Evolutionary conservation across 169 alveolate species (phyloP).

Genomic region (Babesia divergens): DNA sequence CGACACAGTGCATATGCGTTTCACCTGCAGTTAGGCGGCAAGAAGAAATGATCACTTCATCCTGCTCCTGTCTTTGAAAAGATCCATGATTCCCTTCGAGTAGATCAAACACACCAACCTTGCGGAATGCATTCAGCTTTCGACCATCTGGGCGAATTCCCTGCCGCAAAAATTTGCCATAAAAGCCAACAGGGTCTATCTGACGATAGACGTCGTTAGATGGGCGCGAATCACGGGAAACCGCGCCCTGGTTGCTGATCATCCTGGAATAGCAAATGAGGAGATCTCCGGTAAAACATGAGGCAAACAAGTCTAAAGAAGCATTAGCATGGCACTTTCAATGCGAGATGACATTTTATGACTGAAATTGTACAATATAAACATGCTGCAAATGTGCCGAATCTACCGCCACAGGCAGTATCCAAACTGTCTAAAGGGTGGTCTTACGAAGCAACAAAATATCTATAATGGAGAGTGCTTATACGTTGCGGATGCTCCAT

Average conservation of each 20-base stretch:
- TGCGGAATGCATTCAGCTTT: conserved; percentile 44
- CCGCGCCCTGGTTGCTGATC: not conserved
- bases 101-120: conserved; percentile 34
- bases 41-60: conserved; percentile 25
- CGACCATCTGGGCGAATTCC: conserved; percentile 61
- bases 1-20: conserved; percentile 40
- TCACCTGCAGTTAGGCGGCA: conserved; percentile 32
- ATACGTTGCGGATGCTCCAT: no score
- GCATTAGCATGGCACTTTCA: no score
- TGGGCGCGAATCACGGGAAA: conserved; percentile 10
- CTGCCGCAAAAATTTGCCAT: conserved; percentile 18
- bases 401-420: no score
- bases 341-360: no score
- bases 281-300: no score
- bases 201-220: conserved; percentile 59
- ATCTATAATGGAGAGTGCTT: no score
- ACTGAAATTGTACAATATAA: no score
- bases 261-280: no score
- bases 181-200: conserved; percentile 44
- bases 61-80: not conserved
- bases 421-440: no score
- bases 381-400: no score
- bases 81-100: not conserved
- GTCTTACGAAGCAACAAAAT: no score
- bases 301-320: no score